Evolutionary conservation across 768 basidiomycete genomes (phyloP).

Genomic region (Lactarius evosmus): DNA sequence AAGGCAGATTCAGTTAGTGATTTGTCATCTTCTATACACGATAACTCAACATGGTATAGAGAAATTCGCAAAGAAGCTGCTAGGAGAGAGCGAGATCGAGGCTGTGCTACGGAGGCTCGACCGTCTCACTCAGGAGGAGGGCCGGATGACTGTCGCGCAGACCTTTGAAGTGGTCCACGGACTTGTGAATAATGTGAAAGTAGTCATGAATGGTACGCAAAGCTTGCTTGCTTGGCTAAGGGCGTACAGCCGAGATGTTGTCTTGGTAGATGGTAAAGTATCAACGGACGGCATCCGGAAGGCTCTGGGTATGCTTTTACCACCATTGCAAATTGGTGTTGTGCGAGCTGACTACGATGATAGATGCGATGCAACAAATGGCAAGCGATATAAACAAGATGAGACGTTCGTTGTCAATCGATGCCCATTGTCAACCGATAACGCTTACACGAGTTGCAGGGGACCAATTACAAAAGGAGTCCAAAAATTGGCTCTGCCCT

Average conservation of each 20-base stretch:
- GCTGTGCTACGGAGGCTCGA: not conserved
- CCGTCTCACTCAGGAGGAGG: slow-evolving; percentile 5
- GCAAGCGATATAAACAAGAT: not conserved
- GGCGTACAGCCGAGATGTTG: not conserved
- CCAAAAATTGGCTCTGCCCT: slow-evolving; percentile 7
- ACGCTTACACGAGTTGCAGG: not conserved
- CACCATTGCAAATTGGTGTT: not conserved
- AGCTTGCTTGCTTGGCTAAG: not conserved
- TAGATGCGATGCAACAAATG: slow-evolving; percentile 4
- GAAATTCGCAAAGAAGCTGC: slow-evolving; percentile 3
- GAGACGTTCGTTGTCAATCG: not conserved
- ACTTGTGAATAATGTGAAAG: slow-evolving; percentile 1
- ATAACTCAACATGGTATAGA: not conserved
- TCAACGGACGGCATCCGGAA: not conserved
- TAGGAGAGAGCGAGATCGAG: slow-evolving; percentile 7
- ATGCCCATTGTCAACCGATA: not conserved
- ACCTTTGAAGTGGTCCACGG: slow-evolving; percentile 4
- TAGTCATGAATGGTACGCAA: slow-evolving; percentile 4
- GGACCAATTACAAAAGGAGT: not conserved
- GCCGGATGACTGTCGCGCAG: not conserved
- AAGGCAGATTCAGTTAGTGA: not conserved
- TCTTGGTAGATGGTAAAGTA: not conserved
- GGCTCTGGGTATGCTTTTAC: not conserved
- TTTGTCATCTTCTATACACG: not conserved
- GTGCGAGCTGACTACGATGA: not conserved